These are phyloP conservation scores for Xanthoparmelia taractica DNA, from an alignment of 495 filamentous ascomycete species.

Conservation along the genomic window DNA sequence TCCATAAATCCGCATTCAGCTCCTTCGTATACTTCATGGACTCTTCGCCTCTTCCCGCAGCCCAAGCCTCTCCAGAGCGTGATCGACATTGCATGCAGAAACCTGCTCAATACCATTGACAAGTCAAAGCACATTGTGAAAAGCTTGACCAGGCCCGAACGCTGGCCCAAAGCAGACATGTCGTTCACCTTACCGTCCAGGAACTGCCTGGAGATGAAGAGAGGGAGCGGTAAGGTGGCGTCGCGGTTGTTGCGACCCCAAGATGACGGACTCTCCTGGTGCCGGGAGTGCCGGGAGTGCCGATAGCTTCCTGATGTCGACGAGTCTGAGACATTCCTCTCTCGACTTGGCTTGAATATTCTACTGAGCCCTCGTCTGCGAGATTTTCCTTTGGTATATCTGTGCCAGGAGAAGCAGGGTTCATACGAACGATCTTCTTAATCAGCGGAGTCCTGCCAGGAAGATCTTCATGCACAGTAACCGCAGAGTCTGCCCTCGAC, in stretches of 20 bases:
- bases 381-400: conserved; percentile 21
- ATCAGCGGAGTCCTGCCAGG: conserved; percentile 14
- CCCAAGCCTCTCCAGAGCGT: not conserved
- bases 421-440: conserved; percentile 11
- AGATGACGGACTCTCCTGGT: not conserved
- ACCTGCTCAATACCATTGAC: not conserved
- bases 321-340: not conserved
- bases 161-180: not conserved
- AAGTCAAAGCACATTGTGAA: not conserved
- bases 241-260: not conserved
- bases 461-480: conserved; percentile 14
- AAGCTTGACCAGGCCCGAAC: not conserved
- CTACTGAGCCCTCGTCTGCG: not conserved
- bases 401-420: conserved; percentile 16
- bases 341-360: conserved; percentile 5
- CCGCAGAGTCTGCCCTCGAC: not conserved
- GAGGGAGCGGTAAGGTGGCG: conserved; percentile 1
- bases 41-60: not conserved
- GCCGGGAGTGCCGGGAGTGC: not conserved
- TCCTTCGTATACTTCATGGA: not conserved
- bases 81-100: not conserved
- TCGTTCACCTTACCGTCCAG: not conserved
- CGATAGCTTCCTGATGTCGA: not conserved
- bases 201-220: conserved; percentile 1
- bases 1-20: not conserved